phyloP scores from a whole-genome alignment of 139 green algal species.

The Gonium pectorale region DNA sequence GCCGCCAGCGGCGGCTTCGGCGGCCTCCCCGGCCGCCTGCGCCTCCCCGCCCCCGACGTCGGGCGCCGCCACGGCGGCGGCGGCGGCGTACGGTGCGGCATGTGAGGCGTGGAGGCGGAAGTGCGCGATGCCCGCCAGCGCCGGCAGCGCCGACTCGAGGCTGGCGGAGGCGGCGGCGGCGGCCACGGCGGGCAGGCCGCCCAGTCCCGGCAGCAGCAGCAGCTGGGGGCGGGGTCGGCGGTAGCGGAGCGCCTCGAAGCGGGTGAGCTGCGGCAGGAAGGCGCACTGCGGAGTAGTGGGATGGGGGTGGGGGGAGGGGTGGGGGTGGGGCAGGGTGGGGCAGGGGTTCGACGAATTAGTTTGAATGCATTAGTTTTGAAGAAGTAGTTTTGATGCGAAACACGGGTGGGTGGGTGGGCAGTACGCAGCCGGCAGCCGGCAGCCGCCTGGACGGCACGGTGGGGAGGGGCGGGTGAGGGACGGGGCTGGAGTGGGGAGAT shows the following conservation, averaged over 20 bases:
- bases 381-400: too few species aligned
- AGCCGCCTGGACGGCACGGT: too few species aligned
- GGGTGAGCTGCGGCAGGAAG: conserved; percentile 7
- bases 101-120: background rate
- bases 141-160: background rate
- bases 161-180: too few species aligned
- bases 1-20: background rate
- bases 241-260: conserved; percentile 21
- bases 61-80: too few species aligned
- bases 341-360: too few species aligned
- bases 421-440: too few species aligned
- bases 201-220: background rate
- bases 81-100: too few species aligned
- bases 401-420: too few species aligned
- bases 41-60: background rate
- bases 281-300: background rate
- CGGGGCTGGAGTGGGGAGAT: background rate
- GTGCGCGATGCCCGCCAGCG: background rate
- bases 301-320: background rate
- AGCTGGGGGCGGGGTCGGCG: background rate
- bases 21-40: background rate
- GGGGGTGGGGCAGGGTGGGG: background rate
- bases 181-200: too few species aligned
- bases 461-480: background rate
- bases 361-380: too few species aligned